phyloP scores from a whole-genome alignment of 2,329 filamentous ascomycete genomes.

The Dactylellina cionopaga region DNA sequence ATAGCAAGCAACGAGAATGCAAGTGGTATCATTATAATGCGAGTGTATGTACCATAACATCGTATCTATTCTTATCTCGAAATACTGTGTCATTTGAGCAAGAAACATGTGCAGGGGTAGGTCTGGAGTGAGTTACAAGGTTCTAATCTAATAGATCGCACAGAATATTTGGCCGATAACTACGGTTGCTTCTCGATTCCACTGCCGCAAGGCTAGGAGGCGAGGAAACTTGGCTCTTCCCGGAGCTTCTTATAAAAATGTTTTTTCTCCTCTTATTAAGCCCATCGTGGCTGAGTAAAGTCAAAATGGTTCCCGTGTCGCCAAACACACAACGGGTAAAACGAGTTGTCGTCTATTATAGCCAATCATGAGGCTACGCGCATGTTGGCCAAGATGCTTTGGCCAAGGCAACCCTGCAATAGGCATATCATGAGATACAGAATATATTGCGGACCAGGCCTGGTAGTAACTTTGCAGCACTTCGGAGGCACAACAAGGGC shows the following conservation, averaged over 20 bases:
- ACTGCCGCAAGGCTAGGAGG: too few species aligned
- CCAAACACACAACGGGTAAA: conserved; percentile 26
- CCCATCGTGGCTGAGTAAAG: conserved; percentile 24
- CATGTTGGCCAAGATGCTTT: background rate
- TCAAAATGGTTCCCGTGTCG: conserved; percentile 2
- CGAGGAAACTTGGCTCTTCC: too few species aligned
- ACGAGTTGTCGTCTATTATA: conserved; percentile 17
- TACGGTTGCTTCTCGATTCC: too few species aligned
- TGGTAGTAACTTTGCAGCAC: conserved; percentile 22
- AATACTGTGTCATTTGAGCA: too few species aligned
- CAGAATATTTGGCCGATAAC: too few species aligned
- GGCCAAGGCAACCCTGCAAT: background rate
- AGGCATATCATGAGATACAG: conserved; percentile 9
- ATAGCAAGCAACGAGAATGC: too few species aligned
- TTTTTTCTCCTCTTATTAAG: conserved; percentile 14
- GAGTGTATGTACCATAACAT: too few species aligned
- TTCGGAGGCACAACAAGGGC: conserved; percentile 28
- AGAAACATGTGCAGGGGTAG: too few species aligned
- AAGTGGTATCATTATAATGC: too few species aligned
- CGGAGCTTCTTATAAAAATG: background rate
- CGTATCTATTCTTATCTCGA: too few species aligned
- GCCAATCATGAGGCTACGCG: conserved; percentile 14
- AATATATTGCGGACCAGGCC: background rate
- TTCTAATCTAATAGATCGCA: too few species aligned
- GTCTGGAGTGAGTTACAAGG: too few species aligned